These are phyloP conservation scores for Aquilaria sinensis DNA, from an alignment of 345 rosid species.

Conservation along the genomic window DNA sequence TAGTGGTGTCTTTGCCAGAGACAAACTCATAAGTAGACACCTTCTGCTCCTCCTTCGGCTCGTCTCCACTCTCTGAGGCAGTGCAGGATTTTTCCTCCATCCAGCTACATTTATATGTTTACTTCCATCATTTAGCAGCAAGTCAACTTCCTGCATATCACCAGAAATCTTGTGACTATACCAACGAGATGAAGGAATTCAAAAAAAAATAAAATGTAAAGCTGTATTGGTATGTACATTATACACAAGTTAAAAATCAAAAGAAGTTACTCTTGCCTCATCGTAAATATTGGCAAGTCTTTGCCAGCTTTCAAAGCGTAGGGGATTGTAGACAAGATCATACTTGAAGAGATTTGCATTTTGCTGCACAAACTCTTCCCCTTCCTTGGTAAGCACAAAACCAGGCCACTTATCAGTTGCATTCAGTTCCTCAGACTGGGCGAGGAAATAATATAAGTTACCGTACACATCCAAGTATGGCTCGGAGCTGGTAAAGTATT, in stretches of 20 bases:
- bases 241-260: conserved; percentile 8
- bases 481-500: conserved; percentile 54
- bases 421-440: conserved; percentile 89
- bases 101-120: conserved; percentile 90
- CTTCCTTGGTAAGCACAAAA: conserved; percentile 95
- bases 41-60: conserved; percentile 98
- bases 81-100: conserved; percentile 80
- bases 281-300: conserved; percentile 87
- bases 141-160: conserved; percentile 80
- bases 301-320: conserved; percentile 95
- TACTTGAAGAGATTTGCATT: conserved; percentile 78
- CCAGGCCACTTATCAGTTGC: conserved; percentile 99
- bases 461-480: conserved; percentile 77
- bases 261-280: conserved; percentile 55
- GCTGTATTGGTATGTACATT: conserved; percentile 1
- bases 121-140: conserved; percentile 97
- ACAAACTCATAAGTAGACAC: conserved; percentile 90
- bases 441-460: conserved; percentile 81
- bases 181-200: conserved; percentile 11
- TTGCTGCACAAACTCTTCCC: conserved; percentile 97
- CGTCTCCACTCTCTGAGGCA: conserved; percentile 81
- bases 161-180: conserved; percentile 12
- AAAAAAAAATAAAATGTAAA: conserved; percentile 9
- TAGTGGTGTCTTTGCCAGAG: conserved; percentile 70
- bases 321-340: conserved; percentile 83